Conservation (phyloP, 805 yeast genomes). For the Monosporozyma aerobia region DNA sequence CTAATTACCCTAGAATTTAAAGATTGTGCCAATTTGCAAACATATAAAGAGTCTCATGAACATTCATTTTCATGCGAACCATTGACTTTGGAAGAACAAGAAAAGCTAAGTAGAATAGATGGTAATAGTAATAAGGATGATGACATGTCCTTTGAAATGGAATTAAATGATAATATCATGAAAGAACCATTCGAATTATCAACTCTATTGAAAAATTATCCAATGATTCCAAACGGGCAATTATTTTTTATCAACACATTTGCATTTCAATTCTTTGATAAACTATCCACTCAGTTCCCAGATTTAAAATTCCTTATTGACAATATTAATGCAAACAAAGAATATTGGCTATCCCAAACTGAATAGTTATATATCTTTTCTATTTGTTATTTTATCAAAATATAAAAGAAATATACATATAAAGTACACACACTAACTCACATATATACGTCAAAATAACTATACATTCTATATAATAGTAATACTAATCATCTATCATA, state of each 20-base stretch:
- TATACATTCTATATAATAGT: not conserved
- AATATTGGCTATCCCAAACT: slow-evolving; percentile 39
- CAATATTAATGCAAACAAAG: slow-evolving; percentile 44
- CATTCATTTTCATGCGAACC: not conserved
- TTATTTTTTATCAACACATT: slow-evolving; percentile 73
- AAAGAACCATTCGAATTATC: slow-evolving; percentile 12
- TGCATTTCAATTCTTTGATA: slow-evolving; percentile 67
- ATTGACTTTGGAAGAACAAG: not conserved
- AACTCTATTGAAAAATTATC: slow-evolving; percentile 38
- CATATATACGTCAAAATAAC: not conserved
- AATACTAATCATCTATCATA: not conserved
- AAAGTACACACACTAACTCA: not conserved
- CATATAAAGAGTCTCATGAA: not conserved
- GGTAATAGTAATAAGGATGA: slow-evolving; percentile 1
- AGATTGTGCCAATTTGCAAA: slow-evolving; percentile 51
- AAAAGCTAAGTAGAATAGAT: not conserved
- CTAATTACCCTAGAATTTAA: slow-evolving; percentile 69
- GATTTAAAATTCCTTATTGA: slow-evolving; percentile 47
- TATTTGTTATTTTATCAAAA: not conserved
- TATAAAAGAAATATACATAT: not conserved
- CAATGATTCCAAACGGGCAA: slow-evolving; percentile 59
- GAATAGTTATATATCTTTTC: not conserved
- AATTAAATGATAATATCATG: slow-evolving; percentile 4
- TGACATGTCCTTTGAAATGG: slow-evolving; percentile 6
- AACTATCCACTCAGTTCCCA: slow-evolving; percentile 53